Evolutionary conservation across 2,329 filamentous ascomycete genomes (phyloP).

Genomic region (Cladosporium sp.): DNA sequence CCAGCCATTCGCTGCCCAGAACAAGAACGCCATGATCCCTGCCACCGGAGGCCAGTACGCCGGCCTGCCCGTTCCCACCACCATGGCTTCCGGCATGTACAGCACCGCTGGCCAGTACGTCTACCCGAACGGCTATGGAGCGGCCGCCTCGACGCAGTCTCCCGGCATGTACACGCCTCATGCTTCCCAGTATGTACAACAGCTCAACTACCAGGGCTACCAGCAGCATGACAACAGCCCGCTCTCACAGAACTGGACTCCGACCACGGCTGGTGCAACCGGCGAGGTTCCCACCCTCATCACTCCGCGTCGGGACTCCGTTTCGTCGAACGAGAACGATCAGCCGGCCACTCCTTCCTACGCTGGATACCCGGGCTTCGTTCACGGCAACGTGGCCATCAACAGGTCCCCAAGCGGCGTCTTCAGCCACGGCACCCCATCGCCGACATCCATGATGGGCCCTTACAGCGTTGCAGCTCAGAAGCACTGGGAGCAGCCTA

Average conservation of each 20-base stretch:
- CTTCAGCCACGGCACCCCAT: conserved; percentile 47
- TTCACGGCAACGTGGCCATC: conserved; percentile 42
- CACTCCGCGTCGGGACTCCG: conserved; percentile 49
- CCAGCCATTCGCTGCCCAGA: conserved; percentile 32
- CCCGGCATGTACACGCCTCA: conserved; percentile 44
- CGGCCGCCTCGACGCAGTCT: conserved; percentile 26
- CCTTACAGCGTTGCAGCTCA: conserved; percentile 39
- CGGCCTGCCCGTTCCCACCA: conserved; percentile 23
- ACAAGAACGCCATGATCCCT: conserved; percentile 27
- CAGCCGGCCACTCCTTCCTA: conserved; percentile 47
- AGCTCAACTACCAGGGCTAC: conserved; percentile 40
- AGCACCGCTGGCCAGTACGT: conserved; percentile 29
- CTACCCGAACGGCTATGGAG: conserved; percentile 28
- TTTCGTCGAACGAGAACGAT: conserved; percentile 51
- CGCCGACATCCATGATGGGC: conserved; percentile 44
- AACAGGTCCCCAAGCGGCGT: conserved; percentile 48
- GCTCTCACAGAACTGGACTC: conserved; percentile 44
- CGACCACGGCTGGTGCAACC: conserved; percentile 37
- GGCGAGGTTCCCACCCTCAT: conserved; percentile 47
- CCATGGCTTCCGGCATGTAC: conserved; percentile 32
- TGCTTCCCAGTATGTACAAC: conserved; percentile 40
- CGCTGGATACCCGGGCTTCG: conserved; percentile 36
- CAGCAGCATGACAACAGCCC: conserved; percentile 45
- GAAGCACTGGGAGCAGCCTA: conserved; percentile 35
- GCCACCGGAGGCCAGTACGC: conserved; percentile 26